Conservation (phyloP, 345 rosid species). For the Rhodamnia rubescens region DNA sequence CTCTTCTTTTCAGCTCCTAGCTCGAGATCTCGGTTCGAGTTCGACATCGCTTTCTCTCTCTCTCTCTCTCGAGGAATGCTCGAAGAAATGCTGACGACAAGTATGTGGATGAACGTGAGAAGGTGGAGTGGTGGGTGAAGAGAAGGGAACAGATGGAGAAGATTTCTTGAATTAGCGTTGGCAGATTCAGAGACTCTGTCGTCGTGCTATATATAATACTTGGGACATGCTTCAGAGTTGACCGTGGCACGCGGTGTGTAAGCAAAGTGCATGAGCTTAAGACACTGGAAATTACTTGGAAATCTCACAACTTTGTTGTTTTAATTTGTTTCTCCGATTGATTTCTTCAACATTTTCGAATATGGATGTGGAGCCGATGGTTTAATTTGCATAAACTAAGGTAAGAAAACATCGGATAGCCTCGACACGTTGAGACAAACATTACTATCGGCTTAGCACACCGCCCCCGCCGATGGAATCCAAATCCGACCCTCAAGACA, state of each 20-base stretch:
- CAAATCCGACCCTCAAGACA: background rate
- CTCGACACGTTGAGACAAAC: background rate
- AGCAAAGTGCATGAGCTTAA: background rate
- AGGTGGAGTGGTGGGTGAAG: background rate
- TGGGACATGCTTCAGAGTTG: background rate
- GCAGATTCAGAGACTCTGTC: background rate
- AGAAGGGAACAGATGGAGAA: background rate
- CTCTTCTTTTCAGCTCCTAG: background rate
- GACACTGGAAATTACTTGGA: background rate
- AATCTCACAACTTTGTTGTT: background rate
- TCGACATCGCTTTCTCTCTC: background rate
- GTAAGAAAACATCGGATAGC: background rate
- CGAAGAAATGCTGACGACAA: background rate
- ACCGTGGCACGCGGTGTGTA: background rate
- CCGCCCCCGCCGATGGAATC: background rate
- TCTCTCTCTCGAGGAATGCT: background rate
- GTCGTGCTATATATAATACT: background rate
- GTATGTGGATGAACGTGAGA: background rate
- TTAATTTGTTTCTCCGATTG: background rate
- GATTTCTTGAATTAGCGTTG: background rate
- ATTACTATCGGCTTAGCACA: background rate
- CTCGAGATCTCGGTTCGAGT: conserved; percentile 38
- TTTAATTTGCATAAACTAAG: background rate
- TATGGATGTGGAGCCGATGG: no score
- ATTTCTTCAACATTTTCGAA: no score